A percentile compares a stretch with the other conserved stretches of the same genome.
These are phyloP conservation scores for Penicillium manginii DNA, from an alignment of 495 filamentous ascomycete species.

Conservation along the genomic window DNA sequence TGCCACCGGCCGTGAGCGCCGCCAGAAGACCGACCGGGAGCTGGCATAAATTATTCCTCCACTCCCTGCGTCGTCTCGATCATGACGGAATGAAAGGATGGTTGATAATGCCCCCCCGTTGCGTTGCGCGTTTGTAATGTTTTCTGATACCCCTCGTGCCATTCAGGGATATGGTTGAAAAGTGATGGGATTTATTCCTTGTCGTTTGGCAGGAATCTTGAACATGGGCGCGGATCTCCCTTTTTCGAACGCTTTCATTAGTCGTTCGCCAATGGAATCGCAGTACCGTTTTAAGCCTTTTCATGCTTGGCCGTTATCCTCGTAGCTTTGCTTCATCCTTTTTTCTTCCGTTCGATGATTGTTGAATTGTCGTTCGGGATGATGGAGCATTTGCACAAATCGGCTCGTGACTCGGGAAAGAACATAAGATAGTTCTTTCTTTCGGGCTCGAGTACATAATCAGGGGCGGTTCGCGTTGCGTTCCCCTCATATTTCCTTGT, in stretches of 20 bases:
- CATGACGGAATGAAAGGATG: slow-evolving; percentile 5
- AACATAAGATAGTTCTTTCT: slow-evolving; percentile 1
- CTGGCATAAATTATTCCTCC: slow-evolving; percentile 30
- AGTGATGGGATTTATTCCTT: not conserved
- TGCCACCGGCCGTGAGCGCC: slow-evolving; percentile 72
- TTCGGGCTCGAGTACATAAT: slow-evolving; percentile 18
- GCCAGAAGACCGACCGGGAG: slow-evolving; percentile 52
- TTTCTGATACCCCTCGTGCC: slow-evolving; percentile 45
- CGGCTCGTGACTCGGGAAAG: slow-evolving; percentile 3
- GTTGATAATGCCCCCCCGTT: not conserved
- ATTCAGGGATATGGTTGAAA: slow-evolving; percentile 2
- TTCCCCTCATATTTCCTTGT: slow-evolving; percentile 19
- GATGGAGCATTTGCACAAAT: slow-evolving; percentile 12
- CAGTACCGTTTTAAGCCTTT: not conserved
- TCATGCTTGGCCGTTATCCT: not conserved
- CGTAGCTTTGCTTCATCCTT: not conserved
- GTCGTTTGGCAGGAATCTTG: not conserved
- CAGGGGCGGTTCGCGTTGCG: slow-evolving; percentile 14
- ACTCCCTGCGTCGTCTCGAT: not conserved
- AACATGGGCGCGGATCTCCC: not conserved
- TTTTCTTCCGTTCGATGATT: not conserved
- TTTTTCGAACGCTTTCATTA: slow-evolving; percentile 4
- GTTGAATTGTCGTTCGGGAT: not conserved
- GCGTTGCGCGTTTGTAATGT: slow-evolving; percentile 27
- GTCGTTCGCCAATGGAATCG: not conserved